Conservation (phyloP, 768 basidiomycete species). For the Podaxis sp. region DNA sequence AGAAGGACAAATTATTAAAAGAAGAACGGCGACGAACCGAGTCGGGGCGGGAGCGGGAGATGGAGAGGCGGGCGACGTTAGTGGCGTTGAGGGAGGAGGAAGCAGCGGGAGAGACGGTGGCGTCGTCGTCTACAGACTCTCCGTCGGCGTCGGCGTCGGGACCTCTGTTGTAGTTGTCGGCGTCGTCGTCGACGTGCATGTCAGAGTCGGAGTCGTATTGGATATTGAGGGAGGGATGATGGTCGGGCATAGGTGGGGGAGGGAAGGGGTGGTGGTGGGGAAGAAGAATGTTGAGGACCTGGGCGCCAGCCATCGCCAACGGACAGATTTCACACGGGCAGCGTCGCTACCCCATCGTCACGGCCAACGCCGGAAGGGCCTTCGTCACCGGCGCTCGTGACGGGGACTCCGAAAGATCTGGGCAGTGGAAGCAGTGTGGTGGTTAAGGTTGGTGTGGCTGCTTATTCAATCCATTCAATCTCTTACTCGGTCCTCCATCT, state of each 20-base stretch:
- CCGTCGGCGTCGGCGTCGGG: constrained; percentile 63
- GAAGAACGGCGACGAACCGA: constrained; percentile 35
- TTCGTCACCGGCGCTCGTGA: constrained; percentile 58
- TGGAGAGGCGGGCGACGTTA: constrained; percentile 21
- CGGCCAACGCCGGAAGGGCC: constrained; percentile 57
- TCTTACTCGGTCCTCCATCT: constrained; percentile 11
- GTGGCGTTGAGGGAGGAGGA: constrained; percentile 32
- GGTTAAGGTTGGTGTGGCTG: constrained; percentile 13
- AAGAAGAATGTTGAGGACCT: constrained; percentile 41
- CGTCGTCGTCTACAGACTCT: constrained; percentile 59
- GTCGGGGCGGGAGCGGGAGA: constrained; percentile 27
- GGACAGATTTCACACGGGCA: constrained; percentile 55
- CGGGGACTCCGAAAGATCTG: constrained; percentile 41
- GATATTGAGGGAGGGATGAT: constrained; percentile 47
- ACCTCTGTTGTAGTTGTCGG: constrained; percentile 46
- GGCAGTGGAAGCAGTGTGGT: constrained; percentile 10
- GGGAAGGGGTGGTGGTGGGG: constrained; percentile 28
- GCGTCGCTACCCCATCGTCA: constrained; percentile 56
- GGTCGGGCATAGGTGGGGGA: constrained; percentile 23
- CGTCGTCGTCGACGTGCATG: constrained; percentile 72
- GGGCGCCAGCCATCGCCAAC: constrained; percentile 55
- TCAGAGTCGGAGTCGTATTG: constrained; percentile 62
- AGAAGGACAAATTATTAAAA: constrained; percentile 15
- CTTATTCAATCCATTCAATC: constrained; percentile 7
- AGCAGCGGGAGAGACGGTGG: constrained; percentile 30